Conservation (phyloP, 192 early-diverging fungal species). For the Mortierella hygrophila region DNA sequence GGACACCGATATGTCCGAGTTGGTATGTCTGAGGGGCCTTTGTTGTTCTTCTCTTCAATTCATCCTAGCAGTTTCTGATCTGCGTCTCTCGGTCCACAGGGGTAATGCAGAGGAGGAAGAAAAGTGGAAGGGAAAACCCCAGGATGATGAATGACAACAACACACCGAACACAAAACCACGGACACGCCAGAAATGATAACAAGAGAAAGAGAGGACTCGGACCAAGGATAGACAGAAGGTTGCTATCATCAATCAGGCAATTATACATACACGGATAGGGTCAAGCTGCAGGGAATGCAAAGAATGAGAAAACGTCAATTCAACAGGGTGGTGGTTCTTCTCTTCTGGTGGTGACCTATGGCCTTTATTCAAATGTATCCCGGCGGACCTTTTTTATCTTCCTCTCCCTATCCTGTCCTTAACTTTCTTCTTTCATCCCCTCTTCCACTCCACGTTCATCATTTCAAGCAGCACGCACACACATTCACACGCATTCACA, state of each 20-base stretch:
- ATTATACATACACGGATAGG: not conserved
- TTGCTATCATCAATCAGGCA: not conserved
- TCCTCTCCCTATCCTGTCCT: not conserved
- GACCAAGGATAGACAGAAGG: not conserved
- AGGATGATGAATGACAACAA: not conserved
- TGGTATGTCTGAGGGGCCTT: not conserved
- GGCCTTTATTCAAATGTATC: slow-evolving; percentile 17
- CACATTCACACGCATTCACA: not conserved
- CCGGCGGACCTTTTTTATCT: slow-evolving; percentile 6
- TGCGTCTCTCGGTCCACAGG: not conserved
- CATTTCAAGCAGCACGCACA: not conserved
- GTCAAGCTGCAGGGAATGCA: slow-evolving; percentile 1
- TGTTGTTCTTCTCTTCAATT: too few species aligned
- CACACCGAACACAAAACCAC: not conserved
- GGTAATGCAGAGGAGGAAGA: not conserved
- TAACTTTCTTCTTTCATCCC: not conserved
- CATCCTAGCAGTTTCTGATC: too few species aligned
- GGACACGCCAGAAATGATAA: not conserved
- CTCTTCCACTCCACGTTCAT: not conserved
- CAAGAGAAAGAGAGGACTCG: not conserved
- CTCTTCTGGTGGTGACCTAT: not conserved
- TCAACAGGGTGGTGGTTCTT: not conserved
- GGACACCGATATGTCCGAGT: not conserved
- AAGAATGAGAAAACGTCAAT: not conserved
- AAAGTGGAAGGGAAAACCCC: not conserved